Evolutionary conservation across 352 stramenopile genomes (phyloP), one percentile per base, ranked within the genome.

Genomic region (Phytophthora sp.): DNA sequence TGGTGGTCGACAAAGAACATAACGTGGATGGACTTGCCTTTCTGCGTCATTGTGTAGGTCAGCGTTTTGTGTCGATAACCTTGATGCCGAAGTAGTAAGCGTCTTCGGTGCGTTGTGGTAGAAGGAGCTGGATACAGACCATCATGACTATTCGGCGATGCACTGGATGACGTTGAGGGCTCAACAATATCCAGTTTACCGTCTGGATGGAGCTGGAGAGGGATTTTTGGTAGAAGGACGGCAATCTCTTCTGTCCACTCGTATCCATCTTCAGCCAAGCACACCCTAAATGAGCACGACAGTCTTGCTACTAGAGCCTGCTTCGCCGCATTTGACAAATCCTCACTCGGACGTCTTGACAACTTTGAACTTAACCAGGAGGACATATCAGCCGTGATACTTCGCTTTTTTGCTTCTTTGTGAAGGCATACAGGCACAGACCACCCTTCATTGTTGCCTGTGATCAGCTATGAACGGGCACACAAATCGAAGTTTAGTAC

Each of bases 1-100:
- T 93, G 81, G 17, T 64, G 74, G 55, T 95, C 87, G 23, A 88
- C 56, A 27, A 90, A 92, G 32, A 95, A 73, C 10, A 89, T 38
- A 38, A 95, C 68, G 21, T 88, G 69, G 31, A 91, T 80, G 11
- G 72, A 78, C 2, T 66, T 66, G 7, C 62, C 68, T 6, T 73
- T 72, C 35, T 79, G 72, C 21, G 75, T 82, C 38, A 89, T 76
- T 0, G 83, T 89, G 43, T 81, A 87, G n/a, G 87, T 91, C 15
- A 93, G 53, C 77, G 92, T 87, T 28, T 77, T 67, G 46, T 94
- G 82, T 10, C 48, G 65, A 18, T 82, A 82, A 1, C 27, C 49
- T n/a, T 42, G 49, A 13, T 87, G 72, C 2, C 73, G 84, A 35
- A 95, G 70, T 2, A 95, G 48, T n/a, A 89, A 49, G 37, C 84